Percentiles rank a stretch among this genome's conserved stretches.
phyloP scores from a whole-genome alignment of 2,329 filamentous ascomycete genomes.

The Epichloe sp. region DNA sequence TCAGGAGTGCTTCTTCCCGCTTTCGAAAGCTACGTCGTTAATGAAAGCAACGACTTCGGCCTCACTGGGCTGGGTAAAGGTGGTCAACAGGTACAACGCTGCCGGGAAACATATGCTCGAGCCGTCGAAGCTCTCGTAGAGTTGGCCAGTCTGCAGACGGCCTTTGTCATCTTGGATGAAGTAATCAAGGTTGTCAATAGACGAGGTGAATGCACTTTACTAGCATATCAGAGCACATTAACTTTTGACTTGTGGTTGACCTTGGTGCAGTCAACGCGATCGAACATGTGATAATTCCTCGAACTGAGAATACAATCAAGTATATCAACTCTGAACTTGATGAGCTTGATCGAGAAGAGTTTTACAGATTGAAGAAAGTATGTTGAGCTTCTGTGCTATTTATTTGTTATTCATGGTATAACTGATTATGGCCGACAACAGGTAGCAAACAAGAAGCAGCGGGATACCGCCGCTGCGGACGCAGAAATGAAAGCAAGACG shows the following conservation, averaged over 20 bases:
- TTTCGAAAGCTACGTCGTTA: conserved; percentile 81
- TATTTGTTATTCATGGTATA: neutral
- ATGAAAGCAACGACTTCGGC: conserved; percentile 90
- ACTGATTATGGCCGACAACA: conserved; percentile 8
- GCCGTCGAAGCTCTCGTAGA: conserved; percentile 95
- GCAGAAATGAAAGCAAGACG: conserved; percentile 65
- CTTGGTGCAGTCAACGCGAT: conserved; percentile 68
- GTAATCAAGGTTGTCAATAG: conserved; percentile 99
- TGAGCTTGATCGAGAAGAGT: conserved; percentile 94
- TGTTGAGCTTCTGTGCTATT: neutral
- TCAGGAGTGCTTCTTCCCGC: conserved; percentile 88
- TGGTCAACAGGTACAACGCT: conserved; percentile 91
- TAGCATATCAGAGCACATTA: neutral
- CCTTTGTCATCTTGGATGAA: conserved; percentile 94
- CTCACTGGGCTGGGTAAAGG: conserved; percentile 93
- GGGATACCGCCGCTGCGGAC: conserved; percentile 58
- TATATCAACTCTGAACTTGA: conserved; percentile 99
- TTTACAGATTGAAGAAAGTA: conserved; percentile 88
- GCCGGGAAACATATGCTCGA: conserved; percentile 87
- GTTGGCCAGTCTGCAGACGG: conserved; percentile 87
- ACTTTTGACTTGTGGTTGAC: conserved; percentile 1
- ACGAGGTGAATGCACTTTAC: conserved; percentile 47
- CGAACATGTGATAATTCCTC: conserved; percentile 90
- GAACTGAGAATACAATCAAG: conserved; percentile 99
- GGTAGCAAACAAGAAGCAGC: conserved; percentile 72